Evolutionary conservation across 345 rosid genomes (phyloP), one percentile per base, ranked within the genome.

Genomic region (Kernera saxatilis): DNA sequence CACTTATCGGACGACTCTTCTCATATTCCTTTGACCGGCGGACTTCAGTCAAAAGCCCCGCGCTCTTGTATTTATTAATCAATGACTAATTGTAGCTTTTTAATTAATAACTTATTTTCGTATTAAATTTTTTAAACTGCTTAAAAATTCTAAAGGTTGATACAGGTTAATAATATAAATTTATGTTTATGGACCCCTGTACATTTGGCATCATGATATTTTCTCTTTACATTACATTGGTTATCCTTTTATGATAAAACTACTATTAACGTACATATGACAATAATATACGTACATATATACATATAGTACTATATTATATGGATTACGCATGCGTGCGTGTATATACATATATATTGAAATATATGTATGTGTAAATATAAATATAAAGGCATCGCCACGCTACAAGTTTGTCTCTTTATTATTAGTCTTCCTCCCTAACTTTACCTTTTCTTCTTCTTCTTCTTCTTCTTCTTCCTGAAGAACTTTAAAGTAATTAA

Each of bases 1-100:
- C 79, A 41, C 5, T 41, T 9, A 67, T 39, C 23, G 4, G 10
- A 50, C 54, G 33, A 41, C 73, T 59, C 48, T 59, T 50, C 12
- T 5, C 0, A 22, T 81, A 79, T 58, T 71, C 75, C 59, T 85
- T 87, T 77, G 78, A 82, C 52, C 61, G 41, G 51, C 18, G 29
- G 81, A 77, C 80, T 60, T 36, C 76, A 21, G 89, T 85, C 85
- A 84, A 80, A 78, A 46, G 71, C 80, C 80, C 73, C 49, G 11
- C 74, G 3, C 49, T 39, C 25, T 25, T 32, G n/a, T 37, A 35
- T 19, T 53, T 54, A 64, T 37, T 59, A 48, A 41, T 33, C 63
- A 7, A 56, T 39, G 61, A 72, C 49, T 60, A 18, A 19, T 25
- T 41, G 44, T 33, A 40, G 21, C 18, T 46, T 45, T 15, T 57